phyloP scores from a whole-genome alignment of 768 basidiomycete species.

The Amanita polypyramis region DNA sequence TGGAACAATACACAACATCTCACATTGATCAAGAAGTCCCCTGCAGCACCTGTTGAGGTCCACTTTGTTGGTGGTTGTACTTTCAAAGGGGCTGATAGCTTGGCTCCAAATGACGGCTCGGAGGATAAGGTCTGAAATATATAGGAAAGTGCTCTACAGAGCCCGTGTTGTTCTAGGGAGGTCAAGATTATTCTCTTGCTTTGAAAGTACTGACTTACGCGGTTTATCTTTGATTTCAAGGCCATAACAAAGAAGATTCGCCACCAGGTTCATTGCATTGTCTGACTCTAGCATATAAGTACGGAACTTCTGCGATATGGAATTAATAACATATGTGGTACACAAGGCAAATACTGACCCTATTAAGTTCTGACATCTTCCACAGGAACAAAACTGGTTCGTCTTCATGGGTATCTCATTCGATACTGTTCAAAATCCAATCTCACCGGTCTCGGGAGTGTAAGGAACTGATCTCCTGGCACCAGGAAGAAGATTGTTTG shows the following conservation, averaged over 20 bases:
- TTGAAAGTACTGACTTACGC: slow-evolving; percentile 37
- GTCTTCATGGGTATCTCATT: background rate
- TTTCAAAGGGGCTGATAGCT: slow-evolving; percentile 54
- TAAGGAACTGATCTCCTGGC: slow-evolving; percentile 78
- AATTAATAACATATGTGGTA: background rate
- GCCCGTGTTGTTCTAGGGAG: slow-evolving; percentile 72
- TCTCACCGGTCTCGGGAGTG: slow-evolving; percentile 71
- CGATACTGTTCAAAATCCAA: background rate
- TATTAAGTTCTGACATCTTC: slow-evolving; percentile 91
- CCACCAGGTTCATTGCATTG: slow-evolving; percentile 65
- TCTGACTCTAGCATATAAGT: slow-evolving; percentile 74
- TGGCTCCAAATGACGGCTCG: slow-evolving; percentile 66
- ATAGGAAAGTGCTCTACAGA: slow-evolving; percentile 84
- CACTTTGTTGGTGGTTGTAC: slow-evolving; percentile 68
- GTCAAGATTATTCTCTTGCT: slow-evolving; percentile 5
- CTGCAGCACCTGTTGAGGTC: slow-evolving; percentile 59
- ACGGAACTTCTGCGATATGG: slow-evolving; percentile 69
- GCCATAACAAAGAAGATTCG: slow-evolving; percentile 69
- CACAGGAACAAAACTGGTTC: slow-evolving; percentile 67
- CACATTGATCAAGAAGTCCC: slow-evolving; percentile 85
- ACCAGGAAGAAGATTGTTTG: slow-evolving; percentile 73
- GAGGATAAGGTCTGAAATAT: slow-evolving; percentile 88
- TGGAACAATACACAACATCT: slow-evolving; percentile 14
- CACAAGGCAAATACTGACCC: slow-evolving; percentile 34
- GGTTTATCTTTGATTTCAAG: slow-evolving; percentile 92